Evolutionary conservation across 139 green algal genomes (phyloP), one percentile per base, ranked within the genome.

Genomic region (Nannochloris sp.): DNA sequence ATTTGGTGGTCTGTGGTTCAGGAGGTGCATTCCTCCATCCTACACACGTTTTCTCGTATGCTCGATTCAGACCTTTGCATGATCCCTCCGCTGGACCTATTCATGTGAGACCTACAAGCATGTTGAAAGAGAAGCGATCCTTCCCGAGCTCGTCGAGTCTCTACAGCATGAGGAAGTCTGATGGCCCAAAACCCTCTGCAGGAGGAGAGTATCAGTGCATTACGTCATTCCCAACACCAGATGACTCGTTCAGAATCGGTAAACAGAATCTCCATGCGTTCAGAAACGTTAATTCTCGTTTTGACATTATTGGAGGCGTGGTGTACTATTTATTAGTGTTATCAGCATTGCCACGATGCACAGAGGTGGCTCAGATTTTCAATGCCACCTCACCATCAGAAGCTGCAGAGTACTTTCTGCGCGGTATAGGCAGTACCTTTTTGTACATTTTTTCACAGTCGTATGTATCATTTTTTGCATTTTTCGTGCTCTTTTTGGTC

Each of bases 11-110:
- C 14, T 82, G 82, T 31, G 88, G 88, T 29, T 40, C 65, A 14
- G 88, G 88, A 8, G 88, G 88, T 23, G 88, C 81, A 20, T 95
- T 95, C 67, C 62, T 90, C 63, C 88, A 95, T 80, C 88, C 88
- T 28, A 95, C 88, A 1, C 88, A 95, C 61, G 75, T 93, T 12
- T 94, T 94, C 56, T 73, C 78, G 17, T 71, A 83, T 40, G 55
- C 75, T 4, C 60, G 78, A 25, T 91, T 90, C 68, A 56, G 67
- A 1, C 72, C 72, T 17, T 51, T 73, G 37, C 69, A 71, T 9
- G 78, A 87, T 63, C 71, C 75, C 0, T 77, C 78, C 0, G 84
- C 85, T 14, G 80, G 82, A 5, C 59, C 70, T 33, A 37, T 73
- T 45, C 71, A 66, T 31, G 16, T 66, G 36, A 10, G 13, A 78